Percentiles rank a stretch among this genome's conserved stretches.
Evolutionary conservation across 2,329 filamentous ascomycete species (phyloP).

Genomic region (Hymenoscyphus salicellus): DNA sequence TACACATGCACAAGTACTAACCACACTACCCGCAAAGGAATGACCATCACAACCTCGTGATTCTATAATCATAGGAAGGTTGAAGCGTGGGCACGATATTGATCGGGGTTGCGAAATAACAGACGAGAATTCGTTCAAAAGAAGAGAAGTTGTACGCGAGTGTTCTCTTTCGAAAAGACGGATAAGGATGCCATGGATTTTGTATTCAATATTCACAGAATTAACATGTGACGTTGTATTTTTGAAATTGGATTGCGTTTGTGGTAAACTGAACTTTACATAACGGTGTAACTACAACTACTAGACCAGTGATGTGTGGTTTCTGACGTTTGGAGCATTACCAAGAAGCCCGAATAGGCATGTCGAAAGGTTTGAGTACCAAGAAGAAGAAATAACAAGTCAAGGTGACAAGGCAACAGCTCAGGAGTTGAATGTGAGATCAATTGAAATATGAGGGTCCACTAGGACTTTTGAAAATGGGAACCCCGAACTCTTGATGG

Average conservation of each 20-base stretch:
- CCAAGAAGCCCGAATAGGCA: not conserved
- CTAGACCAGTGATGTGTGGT: not conserved
- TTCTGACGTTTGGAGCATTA: not conserved
- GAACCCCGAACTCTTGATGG: not conserved
- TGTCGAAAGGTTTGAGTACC: not conserved
- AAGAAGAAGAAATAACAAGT: not conserved
- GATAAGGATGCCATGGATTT: not conserved
- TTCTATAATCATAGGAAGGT: not conserved
- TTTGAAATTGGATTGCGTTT: not conserved
- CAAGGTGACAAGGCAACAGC: not conserved
- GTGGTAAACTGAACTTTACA: not conserved
- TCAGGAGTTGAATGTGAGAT: not conserved
- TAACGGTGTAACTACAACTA: not conserved
- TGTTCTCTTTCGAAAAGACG: not conserved
- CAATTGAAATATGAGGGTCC: not conserved
- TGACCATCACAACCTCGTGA: too few relatives aligned
- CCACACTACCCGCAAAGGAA: too few relatives aligned
- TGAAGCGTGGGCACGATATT: not conserved
- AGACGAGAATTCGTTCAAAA: not conserved
- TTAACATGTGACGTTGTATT: not conserved
- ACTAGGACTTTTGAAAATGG: not conserved
- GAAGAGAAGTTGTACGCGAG: not conserved
- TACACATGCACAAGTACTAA: too few relatives aligned
- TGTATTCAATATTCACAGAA: conserved; percentile 1
- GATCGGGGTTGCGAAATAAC: not conserved